These are phyloP conservation scores for Isabelozyma heimii DNA, from an alignment of 805 yeast species.

Conservation along the genomic window DNA sequence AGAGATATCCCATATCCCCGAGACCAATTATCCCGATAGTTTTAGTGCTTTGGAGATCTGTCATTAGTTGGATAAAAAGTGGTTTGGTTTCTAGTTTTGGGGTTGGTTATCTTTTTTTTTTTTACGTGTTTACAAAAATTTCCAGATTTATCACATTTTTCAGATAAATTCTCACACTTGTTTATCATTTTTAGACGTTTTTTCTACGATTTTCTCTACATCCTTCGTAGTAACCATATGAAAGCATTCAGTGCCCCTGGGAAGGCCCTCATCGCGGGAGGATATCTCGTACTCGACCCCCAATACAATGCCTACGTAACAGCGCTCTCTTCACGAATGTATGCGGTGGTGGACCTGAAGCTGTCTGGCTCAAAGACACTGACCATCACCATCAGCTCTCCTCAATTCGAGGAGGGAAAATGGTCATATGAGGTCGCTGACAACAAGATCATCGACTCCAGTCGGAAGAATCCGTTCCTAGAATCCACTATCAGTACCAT, in stretches of 20 bases:
- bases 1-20: constrained; percentile 94
- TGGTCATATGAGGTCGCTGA: constrained; percentile 12
- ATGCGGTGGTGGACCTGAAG: constrained; percentile 51
- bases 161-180: too few relatives aligned
- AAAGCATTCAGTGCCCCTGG: constrained; percentile 90
- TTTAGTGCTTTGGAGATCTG: constrained; percentile 27
- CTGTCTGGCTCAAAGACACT: constrained; percentile 7
- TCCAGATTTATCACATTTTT: too few relatives aligned
- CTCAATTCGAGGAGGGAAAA: constrained; percentile 53
- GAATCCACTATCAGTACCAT: constrained; percentile 59
- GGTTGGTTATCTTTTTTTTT: neutral
- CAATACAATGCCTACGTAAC: constrained; percentile 73
- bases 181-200: too few relatives aligned
- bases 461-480: constrained; percentile 67
- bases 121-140: neutral
- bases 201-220: too few relatives aligned
- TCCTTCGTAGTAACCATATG: neutral
- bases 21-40: constrained; percentile 88
- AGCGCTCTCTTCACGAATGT: constrained; percentile 88
- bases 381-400: constrained; percentile 54
- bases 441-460: constrained; percentile 17
- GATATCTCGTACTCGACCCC: constrained; percentile 86
- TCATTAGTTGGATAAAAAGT: neutral
- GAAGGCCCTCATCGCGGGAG: constrained; percentile 91
- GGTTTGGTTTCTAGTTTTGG: neutral